Base-by-base conservation (phyloP, 2,329 filamentous ascomycete genomes). In the Colletotrichum viniferum region DNA sequence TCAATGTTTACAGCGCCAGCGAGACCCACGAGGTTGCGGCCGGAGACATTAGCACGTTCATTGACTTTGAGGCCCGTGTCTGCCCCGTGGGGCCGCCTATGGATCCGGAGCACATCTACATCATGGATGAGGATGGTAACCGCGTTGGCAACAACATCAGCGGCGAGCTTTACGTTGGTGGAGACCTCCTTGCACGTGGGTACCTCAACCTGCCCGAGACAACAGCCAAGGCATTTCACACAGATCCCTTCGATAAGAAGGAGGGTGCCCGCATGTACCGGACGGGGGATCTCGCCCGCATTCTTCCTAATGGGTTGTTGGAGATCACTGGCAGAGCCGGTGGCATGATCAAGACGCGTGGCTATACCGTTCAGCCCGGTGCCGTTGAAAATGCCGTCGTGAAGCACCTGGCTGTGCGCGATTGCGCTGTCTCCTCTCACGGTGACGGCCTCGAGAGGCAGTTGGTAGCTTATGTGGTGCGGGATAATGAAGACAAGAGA, bases 1-100 rank as follows among this genome's bases (percentile, higher is more conserved):
- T 96, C 76, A 96, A 96, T 79, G 94, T 94, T 79, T 96, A 96
- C 85, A 95, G 94, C 80, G 94, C 94, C 18, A 95, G 94, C 80
- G 94, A 96, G 82, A 96, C 94, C 0, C 94, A 96, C 77, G 94
- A 96, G 83, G 92, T 95, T 76, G 94, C 94, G 2, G 95, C 93
- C 77, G 94, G 94, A 55, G 94, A 96, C 79, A 93, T 96, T 78
- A 87, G 88, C 71, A 89, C 91, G 2, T 94, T 95, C 82, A 83
- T 95, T 36, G 87, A 92, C 76, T 86, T 88, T 67, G 89, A 94
- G 61, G 86, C 90, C 2, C 86, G 89, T 3, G 94, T 95, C 77
- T 95, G 94, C 78, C 94, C 94, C 0, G 94, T 96, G 14, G 94
- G 94, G 0, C 92, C 90, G 2, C 92, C 93, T 0, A 83, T 96